Evolutionary conservation across 805 yeast genomes (phyloP).

Genomic region (Ogataea saltuana): DNA sequence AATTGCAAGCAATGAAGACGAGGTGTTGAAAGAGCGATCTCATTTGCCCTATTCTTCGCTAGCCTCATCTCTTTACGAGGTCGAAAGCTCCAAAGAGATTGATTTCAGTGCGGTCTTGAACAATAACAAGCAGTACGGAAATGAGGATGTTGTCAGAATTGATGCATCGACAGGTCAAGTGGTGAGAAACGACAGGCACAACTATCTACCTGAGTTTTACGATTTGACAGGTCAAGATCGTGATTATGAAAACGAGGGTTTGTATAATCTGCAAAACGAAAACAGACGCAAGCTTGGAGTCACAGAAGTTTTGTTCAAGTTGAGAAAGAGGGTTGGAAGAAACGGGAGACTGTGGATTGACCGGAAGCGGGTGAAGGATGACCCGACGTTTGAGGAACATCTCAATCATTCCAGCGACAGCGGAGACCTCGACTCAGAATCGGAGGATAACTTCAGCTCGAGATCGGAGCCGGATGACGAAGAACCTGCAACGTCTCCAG

Average conservation of each 20-base stretch:
- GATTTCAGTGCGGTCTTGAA: conserved; percentile 47
- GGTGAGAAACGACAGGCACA: conserved; percentile 41
- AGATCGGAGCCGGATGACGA: conserved; percentile 6
- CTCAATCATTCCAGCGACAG: conserved; percentile 12
- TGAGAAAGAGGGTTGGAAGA: conserved; percentile 77
- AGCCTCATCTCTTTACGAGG: conserved; percentile 64
- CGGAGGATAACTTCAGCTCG: conserved; percentile 3
- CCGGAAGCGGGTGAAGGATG: conserved; percentile 50
- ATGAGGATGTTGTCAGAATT: conserved; percentile 37
- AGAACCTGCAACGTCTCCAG: conserved; percentile 15
- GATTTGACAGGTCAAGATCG: conserved; percentile 36
- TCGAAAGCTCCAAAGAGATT: conserved; percentile 58
- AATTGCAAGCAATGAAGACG: conserved; percentile 53
- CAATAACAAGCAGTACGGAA: conserved; percentile 42
- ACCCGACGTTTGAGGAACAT: conserved; percentile 18
- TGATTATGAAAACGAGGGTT: conserved; percentile 25
- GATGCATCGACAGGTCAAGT: conserved; percentile 53
- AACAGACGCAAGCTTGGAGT: conserved; percentile 30
- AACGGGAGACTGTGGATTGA: conserved; percentile 71
- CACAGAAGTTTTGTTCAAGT: conserved; percentile 55
- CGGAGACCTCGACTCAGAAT: conserved; percentile 12
- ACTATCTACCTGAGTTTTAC: conserved; percentile 44
- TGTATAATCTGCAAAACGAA: conserved; percentile 18
- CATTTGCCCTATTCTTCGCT: conserved; percentile 83
- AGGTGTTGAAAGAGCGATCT: conserved; percentile 47